Percentiles rank a stretch among this genome's conserved stretches.
These are phyloP conservation scores for Mrakia hoshinonis DNA, from an alignment of 768 basidiomycete species.

Conservation along the genomic window DNA sequence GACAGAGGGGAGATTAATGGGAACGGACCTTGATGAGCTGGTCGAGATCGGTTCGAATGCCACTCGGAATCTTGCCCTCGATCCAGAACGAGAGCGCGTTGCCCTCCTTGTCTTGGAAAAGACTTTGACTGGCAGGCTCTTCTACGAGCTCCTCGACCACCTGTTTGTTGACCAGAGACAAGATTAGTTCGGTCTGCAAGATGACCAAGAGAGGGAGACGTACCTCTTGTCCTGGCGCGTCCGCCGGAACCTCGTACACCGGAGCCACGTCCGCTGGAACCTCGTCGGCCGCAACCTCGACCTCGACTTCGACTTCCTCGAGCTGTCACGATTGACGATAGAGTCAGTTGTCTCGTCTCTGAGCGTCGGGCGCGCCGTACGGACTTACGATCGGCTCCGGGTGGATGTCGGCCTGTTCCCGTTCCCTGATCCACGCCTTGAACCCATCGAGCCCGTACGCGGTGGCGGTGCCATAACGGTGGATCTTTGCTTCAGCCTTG, in stretches of 20 bases:
- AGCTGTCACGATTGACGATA: too few relatives aligned
- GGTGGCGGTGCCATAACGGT: background rate
- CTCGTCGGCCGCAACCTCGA: background rate
- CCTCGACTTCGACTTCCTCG: background rate
- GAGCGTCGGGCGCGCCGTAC: background rate
- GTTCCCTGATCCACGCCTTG: background rate
- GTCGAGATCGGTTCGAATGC: background rate
- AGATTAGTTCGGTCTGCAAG: too few relatives aligned
- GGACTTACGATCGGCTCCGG: background rate
- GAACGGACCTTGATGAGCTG: conserved; percentile 5
- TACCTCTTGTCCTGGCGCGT: too few relatives aligned
- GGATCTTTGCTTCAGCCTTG: background rate
- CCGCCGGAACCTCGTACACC: background rate
- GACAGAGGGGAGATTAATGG: background rate
- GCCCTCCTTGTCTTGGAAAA: background rate
- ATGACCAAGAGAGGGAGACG: too few relatives aligned
- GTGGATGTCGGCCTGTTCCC: background rate
- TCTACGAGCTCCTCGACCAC: too few relatives aligned
- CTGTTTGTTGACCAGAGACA: too few relatives aligned
- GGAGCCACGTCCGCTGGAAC: background rate
- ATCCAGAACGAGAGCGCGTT: background rate
- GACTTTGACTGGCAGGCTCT: background rate
- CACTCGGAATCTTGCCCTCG: background rate
- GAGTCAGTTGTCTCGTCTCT: too few relatives aligned
- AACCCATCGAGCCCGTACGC: background rate